These are phyloP conservation scores for Talaromyces proteolyticus DNA, from an alignment of 495 filamentous ascomycete genomes.

Conservation along the genomic window DNA sequence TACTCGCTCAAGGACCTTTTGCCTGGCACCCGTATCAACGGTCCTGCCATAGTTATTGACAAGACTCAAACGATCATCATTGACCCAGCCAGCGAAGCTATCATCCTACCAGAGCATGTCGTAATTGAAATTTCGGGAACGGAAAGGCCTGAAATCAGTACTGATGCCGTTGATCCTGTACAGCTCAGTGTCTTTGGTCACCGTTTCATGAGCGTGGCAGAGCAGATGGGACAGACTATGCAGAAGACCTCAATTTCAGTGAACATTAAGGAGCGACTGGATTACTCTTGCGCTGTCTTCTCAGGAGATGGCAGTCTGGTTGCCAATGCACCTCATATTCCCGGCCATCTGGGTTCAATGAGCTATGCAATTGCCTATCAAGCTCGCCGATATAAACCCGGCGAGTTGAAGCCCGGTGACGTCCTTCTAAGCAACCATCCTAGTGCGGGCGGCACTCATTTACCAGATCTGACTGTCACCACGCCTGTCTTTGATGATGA, in stretches of 20 bases:
- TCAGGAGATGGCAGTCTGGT: conserved; percentile 86
- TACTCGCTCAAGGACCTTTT: conserved; percentile 75
- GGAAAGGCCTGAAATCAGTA: conserved; percentile 37
- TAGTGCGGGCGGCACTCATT: conserved; percentile 81
- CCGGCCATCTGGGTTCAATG: conserved; percentile 90
- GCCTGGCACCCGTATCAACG: conserved; percentile 68
- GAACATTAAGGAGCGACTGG: conserved; percentile 95
- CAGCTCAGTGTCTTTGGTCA: conserved; percentile 95
- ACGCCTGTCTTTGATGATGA: conserved; percentile 75
- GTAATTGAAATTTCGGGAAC: conserved; percentile 49
- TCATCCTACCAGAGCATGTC: conserved; percentile 35
- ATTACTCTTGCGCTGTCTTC: conserved; percentile 96
- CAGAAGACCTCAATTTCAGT: conserved; percentile 98
- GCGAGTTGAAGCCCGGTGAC: conserved; percentile 83
- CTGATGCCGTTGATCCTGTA: conserved; percentile 57
- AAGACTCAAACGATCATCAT: conserved; percentile 95
- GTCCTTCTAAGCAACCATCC: conserved; percentile 96
- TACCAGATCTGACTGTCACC: conserved; percentile 86
- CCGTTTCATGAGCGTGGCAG: conserved; percentile 97
- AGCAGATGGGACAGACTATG: conserved; percentile 93
- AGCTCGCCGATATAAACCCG: conserved; percentile 92
- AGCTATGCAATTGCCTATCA: conserved; percentile 91
- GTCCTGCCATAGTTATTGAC: conserved; percentile 89
- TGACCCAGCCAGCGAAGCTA: conserved; percentile 63
- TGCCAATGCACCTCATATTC: conserved; percentile 91